Evolutionary conservation across 2,329 filamentous ascomycete genomes (phyloP).

Genomic region (Phyllosticta citribraziliensis): DNA sequence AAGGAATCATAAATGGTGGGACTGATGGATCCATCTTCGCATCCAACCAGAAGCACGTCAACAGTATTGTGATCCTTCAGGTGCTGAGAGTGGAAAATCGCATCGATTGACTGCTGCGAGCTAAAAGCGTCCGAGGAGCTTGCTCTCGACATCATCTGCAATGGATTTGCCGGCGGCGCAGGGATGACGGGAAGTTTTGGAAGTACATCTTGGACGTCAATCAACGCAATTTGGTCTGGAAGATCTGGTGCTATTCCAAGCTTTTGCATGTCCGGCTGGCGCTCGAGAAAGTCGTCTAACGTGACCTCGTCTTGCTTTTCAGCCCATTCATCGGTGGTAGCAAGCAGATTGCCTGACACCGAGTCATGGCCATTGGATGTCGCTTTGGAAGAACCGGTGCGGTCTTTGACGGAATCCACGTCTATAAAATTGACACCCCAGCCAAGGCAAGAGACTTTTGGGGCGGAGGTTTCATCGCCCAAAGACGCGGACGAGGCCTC

Average conservation of each 20-base stretch:
- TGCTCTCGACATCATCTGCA: constrained; percentile 17
- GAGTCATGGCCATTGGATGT: constrained; percentile 5
- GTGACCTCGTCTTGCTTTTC: constrained; percentile 22
- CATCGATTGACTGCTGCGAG: constrained; percentile 31
- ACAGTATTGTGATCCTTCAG: constrained; percentile 62
- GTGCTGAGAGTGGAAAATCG: constrained; percentile 33
- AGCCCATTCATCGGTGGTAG: constrained; percentile 26
- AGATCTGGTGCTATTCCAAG: constrained; percentile 28
- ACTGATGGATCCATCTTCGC: constrained; percentile 60
- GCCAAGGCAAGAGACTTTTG: constrained; percentile 37
- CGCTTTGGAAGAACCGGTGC: constrained; percentile 21
- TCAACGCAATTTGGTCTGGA: constrained; percentile 30
- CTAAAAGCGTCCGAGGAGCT: constrained; percentile 28
- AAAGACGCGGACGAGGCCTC: not conserved
- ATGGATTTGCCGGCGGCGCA: constrained; percentile 23
- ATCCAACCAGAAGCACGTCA: constrained; percentile 68
- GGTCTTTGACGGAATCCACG: constrained; percentile 32
- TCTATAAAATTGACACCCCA: constrained; percentile 49
- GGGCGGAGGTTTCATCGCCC: constrained; percentile 12
- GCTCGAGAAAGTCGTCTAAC: constrained; percentile 31
- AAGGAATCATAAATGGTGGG: constrained; percentile 81
- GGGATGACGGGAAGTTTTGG: constrained; percentile 30
- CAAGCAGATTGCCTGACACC: not conserved
- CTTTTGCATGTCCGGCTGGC: constrained; percentile 23
- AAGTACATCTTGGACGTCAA: constrained; percentile 29